Conservation (phyloP, 495 filamentous ascomycete genomes). For the Glonium stellatum region DNA sequence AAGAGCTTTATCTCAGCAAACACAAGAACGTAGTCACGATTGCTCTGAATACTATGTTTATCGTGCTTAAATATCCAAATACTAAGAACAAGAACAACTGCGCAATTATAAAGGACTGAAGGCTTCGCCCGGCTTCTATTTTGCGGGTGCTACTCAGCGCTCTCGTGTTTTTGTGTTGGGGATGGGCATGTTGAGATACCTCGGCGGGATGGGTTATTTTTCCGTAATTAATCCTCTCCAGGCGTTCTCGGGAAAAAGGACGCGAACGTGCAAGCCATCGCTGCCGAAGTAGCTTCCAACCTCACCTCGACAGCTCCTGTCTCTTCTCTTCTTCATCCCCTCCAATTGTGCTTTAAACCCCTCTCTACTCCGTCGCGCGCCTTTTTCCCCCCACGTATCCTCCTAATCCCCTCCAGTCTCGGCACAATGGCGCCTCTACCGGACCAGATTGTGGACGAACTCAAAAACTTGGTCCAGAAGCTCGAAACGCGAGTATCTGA, state of each 20-base stretch:
- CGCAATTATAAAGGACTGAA: no score
- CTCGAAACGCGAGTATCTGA: conserved; percentile 77
- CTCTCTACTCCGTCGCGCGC: conserved; percentile 9
- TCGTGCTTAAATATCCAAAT: no score
- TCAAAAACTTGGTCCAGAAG: conserved; percentile 56
- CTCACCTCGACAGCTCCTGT: background rate
- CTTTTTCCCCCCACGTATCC: background rate
- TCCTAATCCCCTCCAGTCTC: conserved; percentile 9
- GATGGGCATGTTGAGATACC: background rate
- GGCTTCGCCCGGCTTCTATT: no score
- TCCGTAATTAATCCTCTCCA: background rate
- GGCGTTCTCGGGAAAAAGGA: background rate
- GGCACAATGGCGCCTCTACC: conserved; percentile 33
- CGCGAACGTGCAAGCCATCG: background rate
- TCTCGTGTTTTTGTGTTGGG: no score
- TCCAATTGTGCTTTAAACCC: conserved; percentile 1
- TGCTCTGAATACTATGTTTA: no score
- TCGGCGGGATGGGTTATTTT: background rate
- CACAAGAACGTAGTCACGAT: no score
- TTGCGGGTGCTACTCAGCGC: no score
- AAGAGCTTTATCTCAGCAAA: no score
- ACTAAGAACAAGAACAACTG: no score
- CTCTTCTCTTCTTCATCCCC: conserved; percentile 3
- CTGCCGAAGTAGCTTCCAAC: conserved; percentile 7
- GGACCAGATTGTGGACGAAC: conserved; percentile 35